Evolutionary conservation across 768 basidiomycete species (phyloP), one percentile per base, ranked within the genome.

Genomic region (Naganishia kalamii): DNA sequence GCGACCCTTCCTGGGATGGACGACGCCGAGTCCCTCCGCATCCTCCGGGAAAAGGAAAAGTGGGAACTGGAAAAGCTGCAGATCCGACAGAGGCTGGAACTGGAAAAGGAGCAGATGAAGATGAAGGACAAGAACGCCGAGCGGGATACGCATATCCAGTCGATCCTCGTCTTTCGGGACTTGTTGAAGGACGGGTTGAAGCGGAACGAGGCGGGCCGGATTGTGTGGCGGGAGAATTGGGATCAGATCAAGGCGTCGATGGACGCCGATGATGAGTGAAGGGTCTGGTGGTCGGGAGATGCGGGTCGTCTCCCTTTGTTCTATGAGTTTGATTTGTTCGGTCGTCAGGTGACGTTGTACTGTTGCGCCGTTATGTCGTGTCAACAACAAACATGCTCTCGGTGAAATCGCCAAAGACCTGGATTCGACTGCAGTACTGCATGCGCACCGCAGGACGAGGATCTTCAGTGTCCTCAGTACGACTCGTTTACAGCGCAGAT

Each of bases 91-190:
- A 57, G 40, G 35, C 54, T 57, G 35, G 54, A 57, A 35, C 25
- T 57, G 54, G 54, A 57, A 57, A 57, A 57, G 54, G 54, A 57
- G 54, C 54, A 57, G 54, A 57, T 57, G 54, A 35, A 37, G n/a
- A 4, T n/a, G 35, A 57, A 57, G 35, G 54, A 57, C 13, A 33
- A 35, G 23, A 40, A n/a, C 25, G 33, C 33, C 4, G 54, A 57
- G 37, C 27, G 37, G 54, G 54, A 57, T 19, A 57, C 33, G 23
- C 54, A 57, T 57, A 57, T 57, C 40, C 54, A 57, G 54, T 37
- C 37, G 8, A 37, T 57, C 35, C 21, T 37, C 17, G 37, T 57
- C 35, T 57, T 57, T 27, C 12, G 54, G n/a, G 54, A 37, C 8
- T 40, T 57, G 37, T 37, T 57, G 35, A 37, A 35, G 54, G 54